Base-by-base conservation (phyloP, 1,284 basidiomycete species). In the Acaromyces ingoldii region DNA sequence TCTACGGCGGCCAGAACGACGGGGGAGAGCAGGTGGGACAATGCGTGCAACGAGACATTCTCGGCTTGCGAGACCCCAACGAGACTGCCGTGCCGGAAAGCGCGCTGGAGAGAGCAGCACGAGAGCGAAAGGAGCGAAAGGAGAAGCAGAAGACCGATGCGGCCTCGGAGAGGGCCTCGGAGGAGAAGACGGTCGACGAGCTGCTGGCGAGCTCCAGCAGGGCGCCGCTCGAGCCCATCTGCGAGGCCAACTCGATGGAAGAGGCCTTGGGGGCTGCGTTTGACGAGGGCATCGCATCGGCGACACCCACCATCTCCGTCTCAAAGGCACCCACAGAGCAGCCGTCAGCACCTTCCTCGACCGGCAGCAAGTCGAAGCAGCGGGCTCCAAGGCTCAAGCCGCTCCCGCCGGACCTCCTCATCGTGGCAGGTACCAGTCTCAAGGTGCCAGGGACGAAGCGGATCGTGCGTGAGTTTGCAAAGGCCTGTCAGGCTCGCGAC, bases 371-470 rank as follows among this genome's bases (percentile, higher is more conserved):
- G 55, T 46, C 55, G 17, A 28, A 42, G 0, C 17, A 34, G 1
- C 57, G 62, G 17, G 56, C 60, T 4, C 57, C 67, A 1, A 55
- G 67, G 17, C 57, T 73, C 13, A 74, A 73, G 57, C 72, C 72
- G 6, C 52, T 74, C 17, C 63, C 84, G 66, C 92, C 92, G 1
- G 92, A 96, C 70, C 81, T 95, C 78, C 80, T 97, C 37, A 85
- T 97, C 66, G 86, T 97, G 62, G 93, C 95, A 85, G 92, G 92
- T 36, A 97, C 92, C 13, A 91, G 89, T 25, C 82, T 97, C 62
- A 93, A 95, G 61, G 88, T 96, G 74, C 89, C 96, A 6, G 92
- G 92, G 5, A 80, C 95, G 48, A 91, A 90, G 77, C 87, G 86
- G 64, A 83, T 96, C 33, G 90, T 96, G 38, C 91, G 91, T 75